These are phyloP conservation scores for Aspergillus pseudonomiae DNA, from an alignment of 2,329 filamentous ascomycete species.

Conservation along the genomic window DNA sequence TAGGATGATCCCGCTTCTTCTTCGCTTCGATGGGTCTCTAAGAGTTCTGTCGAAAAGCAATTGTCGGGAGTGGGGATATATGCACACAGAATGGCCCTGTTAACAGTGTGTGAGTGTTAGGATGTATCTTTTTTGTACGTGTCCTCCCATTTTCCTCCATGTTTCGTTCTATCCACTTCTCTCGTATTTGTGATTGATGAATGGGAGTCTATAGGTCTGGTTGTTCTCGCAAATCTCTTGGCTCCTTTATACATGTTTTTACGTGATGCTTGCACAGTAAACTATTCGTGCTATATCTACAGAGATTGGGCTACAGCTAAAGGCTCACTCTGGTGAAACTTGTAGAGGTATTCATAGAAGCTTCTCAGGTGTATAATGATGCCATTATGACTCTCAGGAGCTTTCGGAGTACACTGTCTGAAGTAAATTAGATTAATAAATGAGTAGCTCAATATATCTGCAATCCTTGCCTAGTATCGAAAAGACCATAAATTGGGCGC, in stretches of 20 bases:
- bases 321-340: not conserved
- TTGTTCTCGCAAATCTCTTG: not conserved
- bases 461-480: not conserved
- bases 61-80: no score
- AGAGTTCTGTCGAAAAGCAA: not conserved
- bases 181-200: no score
- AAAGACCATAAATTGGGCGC: not conserved
- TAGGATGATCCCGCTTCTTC: not conserved
- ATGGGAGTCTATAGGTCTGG: not conserved
- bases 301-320: not conserved
- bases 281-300: not conserved
- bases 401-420: not conserved
- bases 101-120: not conserved
- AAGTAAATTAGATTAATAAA: not conserved
- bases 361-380: not conserved
- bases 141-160: not conserved
- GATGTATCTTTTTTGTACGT: not conserved
- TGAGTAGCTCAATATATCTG: not conserved
- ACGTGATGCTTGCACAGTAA: not conserved
- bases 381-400: not conserved
- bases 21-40: not conserved
- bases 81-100: not conserved
- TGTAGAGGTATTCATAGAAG: not conserved
- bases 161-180: not conserved
- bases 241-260: not conserved